Conservation (phyloP, 2,329 filamentous ascomycete species). For the Phialophora expanda region DNA sequence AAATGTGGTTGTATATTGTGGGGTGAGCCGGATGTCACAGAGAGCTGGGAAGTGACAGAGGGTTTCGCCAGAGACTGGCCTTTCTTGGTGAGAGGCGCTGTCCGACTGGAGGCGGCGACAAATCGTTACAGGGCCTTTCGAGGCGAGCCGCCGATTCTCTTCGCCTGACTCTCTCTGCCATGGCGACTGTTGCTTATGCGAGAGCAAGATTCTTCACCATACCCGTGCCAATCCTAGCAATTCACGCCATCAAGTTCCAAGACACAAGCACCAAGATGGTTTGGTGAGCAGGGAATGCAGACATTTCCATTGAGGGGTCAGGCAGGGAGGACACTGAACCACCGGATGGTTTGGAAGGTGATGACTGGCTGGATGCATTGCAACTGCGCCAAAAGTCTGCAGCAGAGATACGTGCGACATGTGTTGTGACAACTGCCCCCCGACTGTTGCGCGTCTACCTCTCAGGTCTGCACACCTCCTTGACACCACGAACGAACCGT, state of each 20-base stretch:
- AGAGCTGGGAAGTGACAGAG: constrained; percentile 49
- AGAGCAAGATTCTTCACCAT: neutral
- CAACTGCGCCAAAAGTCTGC: neutral
- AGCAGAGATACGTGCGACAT: neutral
- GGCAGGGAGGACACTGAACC: neutral
- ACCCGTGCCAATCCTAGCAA: neutral
- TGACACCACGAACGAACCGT: neutral
- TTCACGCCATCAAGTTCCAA: neutral
- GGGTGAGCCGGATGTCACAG: constrained; percentile 45
- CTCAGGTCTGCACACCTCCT: neutral
- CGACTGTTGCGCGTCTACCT: neutral
- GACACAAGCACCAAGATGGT: neutral
- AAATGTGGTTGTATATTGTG: constrained; percentile 44
- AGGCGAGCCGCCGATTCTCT: constrained; percentile 42
- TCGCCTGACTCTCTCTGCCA: constrained; percentile 8
- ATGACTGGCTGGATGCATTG: neutral
- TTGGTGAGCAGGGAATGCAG: neutral
- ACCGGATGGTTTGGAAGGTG: neutral
- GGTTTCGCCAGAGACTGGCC: constrained; percentile 47
- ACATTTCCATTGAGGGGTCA: neutral
- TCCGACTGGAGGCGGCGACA: constrained; percentile 43
- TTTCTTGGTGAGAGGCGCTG: constrained; percentile 45
- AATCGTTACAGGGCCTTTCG: constrained; percentile 46
- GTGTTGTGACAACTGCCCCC: neutral
- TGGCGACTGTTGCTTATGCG: neutral